Percentiles rank a stretch among this genome's conserved stretches.
Conservation (phyloP, 306 rosid genomes). For the Medicago truncatula region DNA sequence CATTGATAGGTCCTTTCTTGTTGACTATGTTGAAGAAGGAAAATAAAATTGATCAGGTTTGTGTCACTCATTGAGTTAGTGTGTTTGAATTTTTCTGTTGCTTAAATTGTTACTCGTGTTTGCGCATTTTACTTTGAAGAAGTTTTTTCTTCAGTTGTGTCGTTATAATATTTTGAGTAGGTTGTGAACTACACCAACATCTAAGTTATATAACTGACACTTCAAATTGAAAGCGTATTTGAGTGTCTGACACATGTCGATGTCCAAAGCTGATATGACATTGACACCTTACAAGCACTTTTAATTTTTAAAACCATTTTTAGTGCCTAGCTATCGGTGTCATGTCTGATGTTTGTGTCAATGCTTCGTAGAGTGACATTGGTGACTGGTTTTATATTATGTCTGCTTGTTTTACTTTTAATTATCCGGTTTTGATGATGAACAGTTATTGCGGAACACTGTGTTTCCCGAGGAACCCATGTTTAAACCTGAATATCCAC, state of each 20-base stretch:
- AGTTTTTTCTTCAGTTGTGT: conserved; percentile 10
- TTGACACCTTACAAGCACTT: neutral
- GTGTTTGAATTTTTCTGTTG: neutral
- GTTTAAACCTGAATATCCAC: conserved; percentile 96
- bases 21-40: conserved; percentile 65
- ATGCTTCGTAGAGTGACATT: neutral
- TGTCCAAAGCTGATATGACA: neutral
- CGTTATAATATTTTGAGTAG: neutral
- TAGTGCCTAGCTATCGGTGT: neutral
- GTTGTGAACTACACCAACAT: neutral
- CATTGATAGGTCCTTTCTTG: conserved; percentile 66
- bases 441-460: conserved; percentile 73
- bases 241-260: neutral
- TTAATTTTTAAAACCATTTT: neutral
- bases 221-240: neutral
- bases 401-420: conserved; percentile 4
- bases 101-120: conserved; percentile 21
- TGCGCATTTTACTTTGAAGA: neutral
- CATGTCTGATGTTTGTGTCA: neutral
- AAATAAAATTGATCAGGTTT: conserved; percentile 72
- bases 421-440: neutral
- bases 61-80: neutral
- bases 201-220: neutral
- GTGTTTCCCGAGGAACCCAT: conserved; percentile 86
- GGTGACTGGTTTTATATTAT: conserved; percentile 19